Evolutionary conservation across 192 early-diverging fungal species (phyloP).

Genomic region (Backusella liffmaniae): DNA sequence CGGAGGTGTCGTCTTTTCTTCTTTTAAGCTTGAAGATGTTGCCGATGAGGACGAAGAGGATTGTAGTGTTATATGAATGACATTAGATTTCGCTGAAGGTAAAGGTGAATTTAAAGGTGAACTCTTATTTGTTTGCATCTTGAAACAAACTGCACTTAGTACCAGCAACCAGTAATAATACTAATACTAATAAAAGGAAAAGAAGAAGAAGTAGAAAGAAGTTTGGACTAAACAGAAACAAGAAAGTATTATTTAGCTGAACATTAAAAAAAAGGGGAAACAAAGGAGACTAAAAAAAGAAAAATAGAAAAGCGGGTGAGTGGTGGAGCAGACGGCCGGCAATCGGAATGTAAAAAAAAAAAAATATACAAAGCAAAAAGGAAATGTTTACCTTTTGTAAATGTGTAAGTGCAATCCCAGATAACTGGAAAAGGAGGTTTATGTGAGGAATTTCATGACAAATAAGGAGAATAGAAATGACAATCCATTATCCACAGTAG

Average conservation of each 20-base stretch:
- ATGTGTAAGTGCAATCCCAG: not conserved
- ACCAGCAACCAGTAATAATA: not conserved
- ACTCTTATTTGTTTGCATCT: not conserved
- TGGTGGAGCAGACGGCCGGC: not conserved
- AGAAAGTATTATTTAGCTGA: not conserved
- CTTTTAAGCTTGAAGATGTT: not conserved
- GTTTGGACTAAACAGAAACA: not conserved
- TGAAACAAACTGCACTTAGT: not conserved
- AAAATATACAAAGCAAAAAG: not conserved
- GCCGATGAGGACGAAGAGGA: not conserved
- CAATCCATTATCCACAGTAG: not conserved
- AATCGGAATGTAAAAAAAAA: not conserved
- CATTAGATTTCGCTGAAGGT: slow-evolving; percentile 1
- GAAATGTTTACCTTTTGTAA: not conserved
- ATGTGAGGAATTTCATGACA: not conserved
- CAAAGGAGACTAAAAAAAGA: not conserved
- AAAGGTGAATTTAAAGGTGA: slow-evolving; percentile 6
- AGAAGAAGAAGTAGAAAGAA: not conserved
- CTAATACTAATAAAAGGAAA: not conserved
- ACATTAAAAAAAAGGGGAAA: slow-evolving; percentile 5
- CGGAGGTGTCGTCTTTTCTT: not conserved
- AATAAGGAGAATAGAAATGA: not conserved
- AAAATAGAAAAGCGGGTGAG: slow-evolving; percentile 9
- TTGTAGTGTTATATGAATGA: slow-evolving; percentile 11
- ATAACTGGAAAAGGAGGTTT: not conserved